Evolutionary conservation across 768 basidiomycete species (phyloP).

Genomic region (Leucocoprinus sp.): DNA sequence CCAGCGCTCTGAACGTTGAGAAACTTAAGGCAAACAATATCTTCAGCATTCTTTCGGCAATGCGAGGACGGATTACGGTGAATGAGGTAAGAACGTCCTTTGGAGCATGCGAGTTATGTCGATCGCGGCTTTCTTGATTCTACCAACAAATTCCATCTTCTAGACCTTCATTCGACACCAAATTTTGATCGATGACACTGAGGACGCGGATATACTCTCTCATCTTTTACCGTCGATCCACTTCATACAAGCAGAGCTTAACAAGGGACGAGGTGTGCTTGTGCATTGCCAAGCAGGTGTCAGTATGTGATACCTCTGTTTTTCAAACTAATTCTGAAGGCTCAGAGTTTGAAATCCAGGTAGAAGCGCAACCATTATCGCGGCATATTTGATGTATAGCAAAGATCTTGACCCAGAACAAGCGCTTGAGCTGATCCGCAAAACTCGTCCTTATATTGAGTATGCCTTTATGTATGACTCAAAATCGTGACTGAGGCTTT

Average conservation of each 20-base stretch:
- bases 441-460: slow-evolving; percentile 63
- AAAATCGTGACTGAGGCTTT: neutral
- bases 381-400: slow-evolving; percentile 84
- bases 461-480: slow-evolving; percentile 26
- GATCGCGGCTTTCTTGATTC: neutral
- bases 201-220: slow-evolving; percentile 68
- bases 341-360: slow-evolving; percentile 32
- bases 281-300: slow-evolving; percentile 90
- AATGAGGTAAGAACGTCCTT: slow-evolving; percentile 40
- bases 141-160: neutral
- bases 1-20: slow-evolving; percentile 56
- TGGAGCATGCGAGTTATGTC: neutral
- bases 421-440: slow-evolving; percentile 63
- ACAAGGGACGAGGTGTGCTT: slow-evolving; percentile 68
- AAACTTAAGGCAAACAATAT: slow-evolving; percentile 65
- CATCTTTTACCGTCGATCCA: slow-evolving; percentile 75
- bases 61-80: slow-evolving; percentile 61
- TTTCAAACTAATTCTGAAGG: neutral
- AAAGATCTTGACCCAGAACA: slow-evolving; percentile 44
- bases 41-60: slow-evolving; percentile 62
- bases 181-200: slow-evolving; percentile 69
- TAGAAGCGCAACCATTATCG: slow-evolving; percentile 77
- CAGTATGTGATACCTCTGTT: slow-evolving; percentile 43
- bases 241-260: slow-evolving; percentile 74
- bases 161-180: slow-evolving; percentile 79